Base-by-base conservation (phyloP, 306 rosid genomes). In the Quercus suber region DNA sequence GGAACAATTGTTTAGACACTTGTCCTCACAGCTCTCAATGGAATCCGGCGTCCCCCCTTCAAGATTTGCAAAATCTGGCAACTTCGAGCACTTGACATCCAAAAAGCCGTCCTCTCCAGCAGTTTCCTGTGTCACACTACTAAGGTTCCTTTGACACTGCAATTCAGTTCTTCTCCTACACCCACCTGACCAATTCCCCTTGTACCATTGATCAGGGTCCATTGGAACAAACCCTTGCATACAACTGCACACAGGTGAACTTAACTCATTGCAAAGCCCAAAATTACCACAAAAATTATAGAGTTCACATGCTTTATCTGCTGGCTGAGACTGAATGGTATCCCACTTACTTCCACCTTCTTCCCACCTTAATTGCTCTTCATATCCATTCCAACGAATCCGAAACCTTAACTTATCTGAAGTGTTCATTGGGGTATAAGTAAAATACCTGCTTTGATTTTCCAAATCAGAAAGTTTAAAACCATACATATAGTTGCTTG, bases 271-370 rank as follows among this genome's bases (percentile, higher is more conserved):
- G 69, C 98, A 92, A 0, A 82, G 72, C 28, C 86, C 92, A 60
- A 87, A 92, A 69, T n/a, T 75, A 4, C 98, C 98, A 80, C 98
- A 94, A 69, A 55, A 75, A 68, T 90, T 90, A 75, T 94, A 94
- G 55, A 82, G 25, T 71, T 94, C 97, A 69, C 98, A 94, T 6
- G 10, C 55, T 1, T 15, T 41, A 1, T 49, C 1, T 49, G 78
- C 61, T 5, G 98, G 98, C 77, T 87, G 88, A 3, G 5, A 77
- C 12, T 85, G 89, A 0, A 60, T 15, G 18, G 23, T 41, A 18
- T 0, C 41, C 98, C 98, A 94, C 37, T 11, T 12, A 7, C 80
- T 82, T n/a, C 60, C 27, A 17, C 11, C 76, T 20, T 79, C 83
- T 1, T n/a, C n/a, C 97, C 94, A 88, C 30, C 33, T 56, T 6